Evolutionary conservation across 2,329 filamentous ascomycete genomes (phyloP), one percentile per base, ranked within the genome.

Genomic region (Xylariaceae sp.): DNA sequence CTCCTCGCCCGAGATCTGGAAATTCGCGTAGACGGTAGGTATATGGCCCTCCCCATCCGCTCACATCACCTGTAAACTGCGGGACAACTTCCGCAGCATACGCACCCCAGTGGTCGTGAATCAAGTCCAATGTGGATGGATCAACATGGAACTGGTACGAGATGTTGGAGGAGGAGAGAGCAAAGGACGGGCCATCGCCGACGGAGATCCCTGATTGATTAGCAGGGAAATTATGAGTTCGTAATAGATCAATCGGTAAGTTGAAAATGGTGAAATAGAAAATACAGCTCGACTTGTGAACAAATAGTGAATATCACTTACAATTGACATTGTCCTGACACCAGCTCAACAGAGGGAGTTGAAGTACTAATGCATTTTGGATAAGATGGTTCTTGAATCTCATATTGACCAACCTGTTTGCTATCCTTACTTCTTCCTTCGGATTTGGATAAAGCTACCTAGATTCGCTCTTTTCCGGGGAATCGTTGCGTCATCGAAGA

Each of bases 71-170:
- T 3, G 79, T 66, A 40, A 77, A 73, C 1, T 75, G 73, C 0
- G 78, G 76, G 1, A 81, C 74, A 16, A 81, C 77, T 48, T 86
- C 85, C 2, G 77, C 78, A 2, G 80, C 75, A 1, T 75, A 77
- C 12, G 79, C 83, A 42, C 85, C 86, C 60, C 85, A 88, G 65
- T 88, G 85, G 62, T 87, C 84, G 0, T 81, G 79, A 16, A 83
- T 68, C 40, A 88, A 75, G 52, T 88, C 84, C 3, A 81, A 79
- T 0, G 79, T 82, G 7, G 65, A 67, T 2, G 78, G 71, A 59
- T 88, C 81, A 44, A 87, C 83, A 59, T 87, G 85, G 67, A 88
- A 87, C 43, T 82, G 81, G 64, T 88, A 88, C 1, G 84, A 86
- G 26, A 85, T 75, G 40, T 61, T 65, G 14, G 63, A 62, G 14